These are phyloP conservation scores for Centrapalus pauciflorus DNA, from an alignment of 129 eudicot genomes.

Conservation along the genomic window DNA sequence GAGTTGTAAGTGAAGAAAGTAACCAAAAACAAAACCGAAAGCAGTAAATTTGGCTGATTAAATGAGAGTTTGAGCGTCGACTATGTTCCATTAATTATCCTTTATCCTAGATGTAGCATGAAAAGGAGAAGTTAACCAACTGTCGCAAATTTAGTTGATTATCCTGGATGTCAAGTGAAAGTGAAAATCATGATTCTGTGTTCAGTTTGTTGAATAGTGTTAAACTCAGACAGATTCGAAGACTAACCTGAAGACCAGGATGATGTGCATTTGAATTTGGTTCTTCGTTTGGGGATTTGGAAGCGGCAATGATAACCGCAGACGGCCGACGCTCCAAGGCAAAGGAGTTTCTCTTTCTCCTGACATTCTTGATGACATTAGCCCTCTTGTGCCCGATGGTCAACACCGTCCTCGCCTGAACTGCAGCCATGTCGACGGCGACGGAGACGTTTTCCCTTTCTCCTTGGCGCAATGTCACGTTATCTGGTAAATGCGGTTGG, in stretches of 20 bases:
- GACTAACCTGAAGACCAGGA: constrained; percentile 24
- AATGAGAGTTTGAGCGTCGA: not conserved
- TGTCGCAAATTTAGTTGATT: not conserved
- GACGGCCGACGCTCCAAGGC: not conserved
- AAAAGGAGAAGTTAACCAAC: not conserved
- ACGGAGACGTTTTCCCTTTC: not conserved
- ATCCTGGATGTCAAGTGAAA: too few species aligned
- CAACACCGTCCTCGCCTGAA: not conserved
- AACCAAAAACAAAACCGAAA: not conserved
- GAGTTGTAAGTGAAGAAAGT: too few species aligned
- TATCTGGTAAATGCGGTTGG: not conserved
- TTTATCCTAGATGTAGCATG: not conserved
- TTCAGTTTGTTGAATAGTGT: not conserved
- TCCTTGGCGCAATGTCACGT: not conserved
- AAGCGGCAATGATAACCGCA: constrained; percentile 19
- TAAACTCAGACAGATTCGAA: not conserved
- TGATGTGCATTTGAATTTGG: constrained; percentile 5
- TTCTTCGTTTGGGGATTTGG: constrained; percentile 27
- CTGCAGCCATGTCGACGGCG: constrained; percentile 12
- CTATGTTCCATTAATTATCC: not conserved
- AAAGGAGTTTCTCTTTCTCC: not conserved
- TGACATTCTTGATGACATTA: not conserved
- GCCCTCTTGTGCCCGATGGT: not conserved
- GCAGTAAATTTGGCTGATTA: not conserved
- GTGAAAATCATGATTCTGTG: not conserved